These are phyloP conservation scores for Fistulifera solaris DNA, from an alignment of 108 stramenopile genomes.

Conservation along the genomic window DNA sequence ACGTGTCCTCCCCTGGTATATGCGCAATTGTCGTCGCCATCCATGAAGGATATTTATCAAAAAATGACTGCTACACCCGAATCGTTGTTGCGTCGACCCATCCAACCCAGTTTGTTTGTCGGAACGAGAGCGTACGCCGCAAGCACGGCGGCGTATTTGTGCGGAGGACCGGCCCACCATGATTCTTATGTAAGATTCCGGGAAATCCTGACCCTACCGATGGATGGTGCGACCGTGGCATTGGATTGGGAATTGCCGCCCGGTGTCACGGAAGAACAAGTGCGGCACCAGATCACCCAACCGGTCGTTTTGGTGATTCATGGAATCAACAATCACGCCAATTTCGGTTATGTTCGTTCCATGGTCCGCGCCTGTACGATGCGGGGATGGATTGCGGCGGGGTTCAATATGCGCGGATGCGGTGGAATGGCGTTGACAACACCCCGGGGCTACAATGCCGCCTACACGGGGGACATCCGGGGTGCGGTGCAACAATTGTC, in stretches of 20 bases:
- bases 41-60: slow-evolving; percentile 13
- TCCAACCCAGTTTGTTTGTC: slow-evolving; percentile 64
- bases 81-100: slow-evolving; percentile 44
- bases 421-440: slow-evolving; percentile 47
- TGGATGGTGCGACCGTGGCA: slow-evolving; percentile 59
- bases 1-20: slow-evolving; percentile 23
- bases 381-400: slow-evolving; percentile 73
- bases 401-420: slow-evolving; percentile 76
- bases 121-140: slow-evolving; percentile 62
- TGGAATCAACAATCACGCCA: slow-evolving; percentile 83
- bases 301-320: slow-evolving; percentile 63
- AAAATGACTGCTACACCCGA: slow-evolving; percentile 24
- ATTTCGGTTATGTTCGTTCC: slow-evolving; percentile 78
- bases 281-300: slow-evolving; percentile 9
- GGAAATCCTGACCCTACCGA: slow-evolving; percentile 54
- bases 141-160: slow-evolving; percentile 61
- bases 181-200: slow-evolving; percentile 20
- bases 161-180: slow-evolving; percentile 29
- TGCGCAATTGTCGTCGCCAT: slow-evolving; percentile 27
- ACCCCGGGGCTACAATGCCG: slow-evolving; percentile 65
- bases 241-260: slow-evolving; percentile 76
- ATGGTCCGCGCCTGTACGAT: slow-evolving; percentile 57
- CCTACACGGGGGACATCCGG: slow-evolving; percentile 73
- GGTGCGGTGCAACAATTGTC: slow-evolving; percentile 49
- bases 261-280: slow-evolving; percentile 1